Conservation (phyloP, 129 eudicot genomes). For the Centaurea solstitialis region DNA sequence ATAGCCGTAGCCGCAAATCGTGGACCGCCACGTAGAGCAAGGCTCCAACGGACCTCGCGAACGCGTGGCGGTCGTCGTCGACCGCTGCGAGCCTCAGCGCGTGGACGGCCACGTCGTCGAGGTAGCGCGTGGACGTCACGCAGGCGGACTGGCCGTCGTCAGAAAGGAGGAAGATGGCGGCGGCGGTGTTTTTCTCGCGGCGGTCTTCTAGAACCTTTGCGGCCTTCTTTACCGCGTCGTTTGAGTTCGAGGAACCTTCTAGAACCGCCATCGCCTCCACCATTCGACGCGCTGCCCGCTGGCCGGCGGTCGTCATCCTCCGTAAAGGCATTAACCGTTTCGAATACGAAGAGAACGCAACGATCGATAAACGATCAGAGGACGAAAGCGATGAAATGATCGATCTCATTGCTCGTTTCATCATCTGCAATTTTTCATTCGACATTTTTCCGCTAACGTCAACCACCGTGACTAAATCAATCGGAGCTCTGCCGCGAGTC, state of each 20-base stretch:
- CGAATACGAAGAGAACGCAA: slow-evolving; percentile 72
- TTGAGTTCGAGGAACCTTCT: slow-evolving; percentile 49
- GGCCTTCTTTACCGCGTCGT: slow-evolving; percentile 71
- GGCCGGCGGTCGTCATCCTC: slow-evolving; percentile 66
- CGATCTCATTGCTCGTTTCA: slow-evolving; percentile 67
- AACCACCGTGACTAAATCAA: slow-evolving; percentile 79
- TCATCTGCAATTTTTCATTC: slow-evolving; percentile 43
- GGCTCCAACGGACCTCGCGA: slow-evolving; percentile 36
- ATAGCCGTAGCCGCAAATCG: slow-evolving; percentile 55
- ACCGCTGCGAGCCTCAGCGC: slow-evolving; percentile 26
- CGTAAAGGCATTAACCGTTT: slow-evolving; percentile 64
- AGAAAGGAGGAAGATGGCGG: slow-evolving; percentile 59
- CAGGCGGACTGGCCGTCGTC: slow-evolving; percentile 32
- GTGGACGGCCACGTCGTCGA: slow-evolving; percentile 59
- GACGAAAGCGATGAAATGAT: slow-evolving; percentile 70
- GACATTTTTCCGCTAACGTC: slow-evolving; percentile 61
- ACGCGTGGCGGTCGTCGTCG: slow-evolving; percentile 18
- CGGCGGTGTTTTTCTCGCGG: slow-evolving; percentile 58
- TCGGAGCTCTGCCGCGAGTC: slow-evolving; percentile 54
- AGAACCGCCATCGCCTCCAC: slow-evolving; percentile 62
- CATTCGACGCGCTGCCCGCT: slow-evolving; percentile 68
- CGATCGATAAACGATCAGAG: slow-evolving; percentile 80
- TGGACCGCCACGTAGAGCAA: slow-evolving; percentile 57
- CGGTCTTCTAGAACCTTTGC: slow-evolving; percentile 82
- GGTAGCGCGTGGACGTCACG: slow-evolving; percentile 55